Evolutionary conservation across 495 filamentous ascomycete species (phyloP), one percentile per base, ranked within the genome.

Genomic region (Lophium mytilinum): DNA sequence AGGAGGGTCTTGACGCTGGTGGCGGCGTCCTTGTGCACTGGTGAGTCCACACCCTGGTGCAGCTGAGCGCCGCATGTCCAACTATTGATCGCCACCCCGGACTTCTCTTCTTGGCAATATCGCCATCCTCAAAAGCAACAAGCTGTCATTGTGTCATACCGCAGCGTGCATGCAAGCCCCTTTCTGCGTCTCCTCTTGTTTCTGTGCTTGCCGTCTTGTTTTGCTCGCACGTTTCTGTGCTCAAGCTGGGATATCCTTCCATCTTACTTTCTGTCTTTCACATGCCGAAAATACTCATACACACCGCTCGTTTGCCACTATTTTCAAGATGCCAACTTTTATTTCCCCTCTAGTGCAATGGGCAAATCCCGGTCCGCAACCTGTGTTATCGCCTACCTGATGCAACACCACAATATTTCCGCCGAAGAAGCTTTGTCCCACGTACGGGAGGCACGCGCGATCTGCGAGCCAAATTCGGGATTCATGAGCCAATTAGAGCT

Each of bases 331-430:
- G 62, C 62, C 62, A 65, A 65, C 62, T 34, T 24, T 36, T 15
- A 40, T 52, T 24, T 51, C 60, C 4, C 50, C 10, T 55, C 54
- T 72, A 96, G 93, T 79, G 91, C 89, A 34, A 95, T 95, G 89
- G 93, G 93, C 35, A 92, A 91, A 73, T 95, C 90, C 50, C 88
- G 93, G 49, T 96, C 91, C 19, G 85, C 90, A 58, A 83, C 90
- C 43, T 77, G 90, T 61, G 78, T 90, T 58, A 78, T 93, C 52
- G 90, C 94, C 65, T 96, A 89, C 72, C 75, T 97, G 51, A 85
- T 96, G 66, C 83, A 85, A 73, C 78, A 78, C 58, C 65, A 61
- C 57, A 62, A 71, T 52, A 75, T 84, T 55, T 80, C 76, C 41
- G 81, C 82, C 24, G 63, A 74, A 37, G 75, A 82, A 49, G 84